Evolutionary conservation across 75 land plant species (phyloP).

Genomic region (Cryptomeria japonica): DNA sequence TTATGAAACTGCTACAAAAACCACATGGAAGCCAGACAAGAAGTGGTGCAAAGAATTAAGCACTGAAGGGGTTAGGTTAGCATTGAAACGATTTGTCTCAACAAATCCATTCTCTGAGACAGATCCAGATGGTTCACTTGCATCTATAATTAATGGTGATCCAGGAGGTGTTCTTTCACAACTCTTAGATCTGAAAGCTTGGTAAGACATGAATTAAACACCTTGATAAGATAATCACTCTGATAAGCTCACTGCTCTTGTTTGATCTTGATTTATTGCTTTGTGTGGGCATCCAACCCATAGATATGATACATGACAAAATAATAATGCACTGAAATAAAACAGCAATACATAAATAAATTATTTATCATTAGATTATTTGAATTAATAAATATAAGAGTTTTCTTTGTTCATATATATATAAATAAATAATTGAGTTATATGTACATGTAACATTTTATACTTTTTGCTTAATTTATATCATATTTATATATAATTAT

Average conservation of each 20-base stretch:
- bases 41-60: conserved; percentile 32
- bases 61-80: conserved; percentile 31
- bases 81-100: conserved; percentile 73
- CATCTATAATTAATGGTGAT: conserved; percentile 61
- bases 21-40: conserved; percentile 69
- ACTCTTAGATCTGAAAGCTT: conserved; percentile 61
- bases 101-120: conserved; percentile 40
- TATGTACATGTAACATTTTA: no score
- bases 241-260: not conserved
- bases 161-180: conserved; percentile 68
- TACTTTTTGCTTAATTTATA: no score
- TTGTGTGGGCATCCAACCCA: not conserved
- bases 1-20: conserved; percentile 28
- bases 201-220: conserved; percentile 31
- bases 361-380: no score
- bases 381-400: no score
- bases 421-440: no score
- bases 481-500: no score
- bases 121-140: conserved; percentile 54
- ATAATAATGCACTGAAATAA: not conserved
- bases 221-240: not conserved
- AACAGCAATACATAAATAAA: not conserved
- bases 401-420: no score
- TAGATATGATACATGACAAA: not conserved
- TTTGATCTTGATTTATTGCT: not conserved